Evolutionary conservation across 352 stramenopile species (phyloP), one percentile per base, ranked within the genome.

Genomic region (Aphanomyces invadans): DNA sequence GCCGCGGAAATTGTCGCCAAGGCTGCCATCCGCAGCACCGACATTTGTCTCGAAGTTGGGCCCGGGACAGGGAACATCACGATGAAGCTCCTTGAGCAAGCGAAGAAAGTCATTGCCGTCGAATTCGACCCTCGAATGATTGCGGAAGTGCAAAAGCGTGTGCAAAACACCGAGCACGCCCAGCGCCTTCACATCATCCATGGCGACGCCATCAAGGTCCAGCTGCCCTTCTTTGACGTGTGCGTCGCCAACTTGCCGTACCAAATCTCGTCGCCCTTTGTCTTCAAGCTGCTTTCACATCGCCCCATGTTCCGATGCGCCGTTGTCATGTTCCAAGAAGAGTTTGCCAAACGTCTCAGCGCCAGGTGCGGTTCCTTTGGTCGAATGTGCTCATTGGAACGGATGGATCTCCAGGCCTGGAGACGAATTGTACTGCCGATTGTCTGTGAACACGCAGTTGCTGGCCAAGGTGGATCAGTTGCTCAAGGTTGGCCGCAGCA

Each of bases 171-270:
- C 0, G 89, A 97, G 62, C 83, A 92, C 71, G 79, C 90, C 55
- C 82, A 90, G 52, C 97, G 98, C 76, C 76, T 99, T 55, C 86
- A 98, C 76, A 95, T 99, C 28, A 98, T 99, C 72, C 96, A 99
- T 71, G 97, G 96, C 11, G 97, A 99, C 78, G 96, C 98, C 29
- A 97, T 99, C 74, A 98, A 99, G 71, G 92, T 97, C n/a, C 88
- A 98, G 53, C 88, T 99, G 67, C 97, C 97, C 29, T 99, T 98
- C 78, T 99, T 99, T 69, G 96, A 99, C 79, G 89, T 99, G 10
- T 99, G 97, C 65, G 96, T 99, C 70, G 97, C 97, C 54, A 99
- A 99, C 73, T 80, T 99, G 44, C 97, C 97, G 36, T 99, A 99
- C 77, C 95, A 99, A 76, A 99, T 99, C 68, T 99, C 96, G 45